Conservation (phyloP, 495 filamentous ascomycete genomes). For the Lepidopterella palustris region DNA sequence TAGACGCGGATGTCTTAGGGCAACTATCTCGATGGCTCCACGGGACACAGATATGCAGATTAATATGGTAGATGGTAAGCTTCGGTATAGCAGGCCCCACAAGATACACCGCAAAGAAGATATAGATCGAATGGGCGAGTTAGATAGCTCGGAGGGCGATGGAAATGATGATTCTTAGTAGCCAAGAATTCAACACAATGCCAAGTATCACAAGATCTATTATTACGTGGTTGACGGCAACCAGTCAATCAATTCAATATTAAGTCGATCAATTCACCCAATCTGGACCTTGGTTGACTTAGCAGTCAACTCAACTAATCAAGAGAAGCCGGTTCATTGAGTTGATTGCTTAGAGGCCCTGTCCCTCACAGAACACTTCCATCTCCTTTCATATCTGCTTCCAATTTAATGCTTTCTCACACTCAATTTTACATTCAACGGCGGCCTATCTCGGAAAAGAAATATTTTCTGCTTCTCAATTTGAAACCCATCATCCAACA, state of each 20-base stretch:
- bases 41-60: neutral
- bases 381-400: too few relatives aligned
- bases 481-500: neutral
- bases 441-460: neutral
- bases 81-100: neutral
- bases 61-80: neutral
- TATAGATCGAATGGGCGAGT: neutral
- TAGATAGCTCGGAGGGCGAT: neutral
- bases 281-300: too few relatives aligned
- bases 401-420: neutral
- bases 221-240: too few relatives aligned
- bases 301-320: too few relatives aligned
- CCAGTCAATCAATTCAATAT: too few relatives aligned
- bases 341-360: too few relatives aligned
- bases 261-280: neutral
- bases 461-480: conserved; percentile 1
- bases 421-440: neutral
- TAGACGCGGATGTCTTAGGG: neutral
- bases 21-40: neutral
- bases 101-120: neutral
- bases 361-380: too few relatives aligned
- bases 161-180: neutral
- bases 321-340: too few relatives aligned
- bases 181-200: neutral
- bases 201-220: too few relatives aligned